These are phyloP conservation scores for Phaeosphaeria sp. DNA, from an alignment of 2,329 filamentous ascomycete genomes.

Conservation along the genomic window DNA sequence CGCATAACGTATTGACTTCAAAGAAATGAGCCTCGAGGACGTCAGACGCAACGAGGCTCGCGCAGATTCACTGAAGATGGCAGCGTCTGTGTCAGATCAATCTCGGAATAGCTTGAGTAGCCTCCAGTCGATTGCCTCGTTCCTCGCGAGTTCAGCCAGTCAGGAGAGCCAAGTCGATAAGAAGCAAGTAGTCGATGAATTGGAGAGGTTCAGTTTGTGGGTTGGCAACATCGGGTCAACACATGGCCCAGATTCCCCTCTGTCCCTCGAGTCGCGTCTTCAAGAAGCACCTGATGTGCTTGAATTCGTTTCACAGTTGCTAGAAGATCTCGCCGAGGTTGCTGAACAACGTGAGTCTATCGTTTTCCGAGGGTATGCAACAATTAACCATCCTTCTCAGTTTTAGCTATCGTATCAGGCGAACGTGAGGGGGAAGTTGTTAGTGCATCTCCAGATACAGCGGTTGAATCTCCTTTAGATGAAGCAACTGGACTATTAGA, in stretches of 20 bases:
- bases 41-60: not conserved
- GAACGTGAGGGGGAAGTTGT: conserved; percentile 2
- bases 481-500: conserved; percentile 20
- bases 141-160: not conserved
- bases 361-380: too few species aligned
- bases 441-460: too few species aligned
- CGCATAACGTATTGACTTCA: too few species aligned
- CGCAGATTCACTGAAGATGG: not conserved
- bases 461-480: not conserved
- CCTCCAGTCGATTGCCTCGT: not conserved
- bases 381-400: not conserved
- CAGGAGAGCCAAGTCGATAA: not conserved
- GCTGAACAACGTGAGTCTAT: not conserved
- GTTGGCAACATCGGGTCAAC: conserved; percentile 27
- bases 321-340: conserved; percentile 20
- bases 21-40: too few species aligned
- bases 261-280: conserved; percentile 25
- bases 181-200: not conserved
- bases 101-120: not conserved
- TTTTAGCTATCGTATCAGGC: conserved; percentile 15
- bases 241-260: conserved; percentile 8
- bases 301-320: conserved; percentile 9
- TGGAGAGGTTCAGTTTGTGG: conserved; percentile 15
- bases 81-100: not conserved
- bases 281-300: conserved; percentile 19